Conservation (phyloP, 2,329 filamentous ascomycete species). For the Alternaria viburni region DNA sequence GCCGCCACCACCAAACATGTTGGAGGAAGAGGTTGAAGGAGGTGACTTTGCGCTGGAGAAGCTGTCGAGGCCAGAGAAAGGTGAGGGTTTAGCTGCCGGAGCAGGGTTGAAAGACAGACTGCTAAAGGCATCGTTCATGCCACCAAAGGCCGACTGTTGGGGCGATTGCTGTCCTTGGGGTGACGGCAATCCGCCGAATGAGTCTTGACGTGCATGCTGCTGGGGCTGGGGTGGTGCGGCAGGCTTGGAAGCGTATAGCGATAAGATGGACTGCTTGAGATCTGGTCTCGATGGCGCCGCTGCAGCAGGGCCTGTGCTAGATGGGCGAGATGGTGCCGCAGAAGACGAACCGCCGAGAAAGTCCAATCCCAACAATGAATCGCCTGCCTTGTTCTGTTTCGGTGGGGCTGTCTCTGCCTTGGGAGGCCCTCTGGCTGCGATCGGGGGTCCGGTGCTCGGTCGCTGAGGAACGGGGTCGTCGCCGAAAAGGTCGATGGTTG, state of each 20-base stretch:
- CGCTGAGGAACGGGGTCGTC: constrained; percentile 72
- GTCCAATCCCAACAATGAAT: constrained; percentile 90
- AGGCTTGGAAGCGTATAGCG: constrained; percentile 88
- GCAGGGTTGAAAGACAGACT: constrained; percentile 65
- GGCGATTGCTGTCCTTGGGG: constrained; percentile 47
- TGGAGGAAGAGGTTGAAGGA: constrained; percentile 54
- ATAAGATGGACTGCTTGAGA: constrained; percentile 95
- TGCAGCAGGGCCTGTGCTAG: constrained; percentile 72
- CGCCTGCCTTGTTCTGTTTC: constrained; percentile 72
- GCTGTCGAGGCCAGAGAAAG: constrained; percentile 68
- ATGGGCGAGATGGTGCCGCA: constrained; percentile 74
- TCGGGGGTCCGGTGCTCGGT: constrained; percentile 74
- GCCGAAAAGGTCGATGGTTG: constrained; percentile 77
- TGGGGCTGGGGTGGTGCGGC: constrained; percentile 61
- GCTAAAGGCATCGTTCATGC: constrained; percentile 82
- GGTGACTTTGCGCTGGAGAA: constrained; percentile 54
- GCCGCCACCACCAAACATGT: constrained; percentile 68
- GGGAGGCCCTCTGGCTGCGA: constrained; percentile 60
- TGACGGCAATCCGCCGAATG: constrained; percentile 56
- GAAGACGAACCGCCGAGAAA: constrained; percentile 79
- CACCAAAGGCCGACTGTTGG: constrained; percentile 61
- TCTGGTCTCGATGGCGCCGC: constrained; percentile 81
- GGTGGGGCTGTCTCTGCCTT: constrained; percentile 68
- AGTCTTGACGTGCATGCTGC: constrained; percentile 61
- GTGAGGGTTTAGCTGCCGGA: constrained; percentile 62